phyloP scores from a whole-genome alignment of 306 rosid species.

The Canavalia gladiata region DNA sequence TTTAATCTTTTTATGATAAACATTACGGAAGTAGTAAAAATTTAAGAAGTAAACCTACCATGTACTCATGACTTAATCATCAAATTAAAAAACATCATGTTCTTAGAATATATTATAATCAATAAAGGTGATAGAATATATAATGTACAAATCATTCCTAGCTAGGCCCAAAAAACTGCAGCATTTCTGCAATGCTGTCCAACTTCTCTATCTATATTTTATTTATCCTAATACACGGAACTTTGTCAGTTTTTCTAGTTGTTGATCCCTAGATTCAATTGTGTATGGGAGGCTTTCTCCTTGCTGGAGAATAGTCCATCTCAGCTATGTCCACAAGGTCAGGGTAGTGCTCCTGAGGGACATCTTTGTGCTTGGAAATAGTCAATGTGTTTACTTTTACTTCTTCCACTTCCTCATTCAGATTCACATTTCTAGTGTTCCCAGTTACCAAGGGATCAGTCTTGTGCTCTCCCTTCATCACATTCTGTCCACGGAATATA shows the following conservation, averaged over 20 bases:
- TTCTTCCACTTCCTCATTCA: constrained; percentile 41
- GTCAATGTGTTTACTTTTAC: constrained; percentile 46
- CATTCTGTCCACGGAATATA: constrained; percentile 58
- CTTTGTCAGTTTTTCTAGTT: constrained; percentile 31
- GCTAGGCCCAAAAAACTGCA: constrained; percentile 73
- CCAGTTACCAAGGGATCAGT: constrained; percentile 38
- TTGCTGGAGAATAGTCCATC: constrained; percentile 94
- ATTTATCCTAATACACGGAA: constrained; percentile 42
- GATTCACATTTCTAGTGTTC: constrained; percentile 41
- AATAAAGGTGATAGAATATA: constrained; percentile 49
- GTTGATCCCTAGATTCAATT: constrained; percentile 54
- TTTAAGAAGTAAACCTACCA: background rate
- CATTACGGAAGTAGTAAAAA: background rate
- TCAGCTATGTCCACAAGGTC: constrained; percentile 70
- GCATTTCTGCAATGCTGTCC: constrained; percentile 77
- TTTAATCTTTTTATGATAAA: background rate
- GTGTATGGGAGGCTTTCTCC: constrained; percentile 87
- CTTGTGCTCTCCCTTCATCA: constrained; percentile 52
- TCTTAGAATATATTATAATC: constrained; percentile 38
- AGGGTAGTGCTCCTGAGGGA: constrained; percentile 50
- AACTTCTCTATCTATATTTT: constrained; percentile 41
- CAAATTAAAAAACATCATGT: constrained; percentile 22
- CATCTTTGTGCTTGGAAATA: constrained; percentile 43
- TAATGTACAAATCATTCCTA: constrained; percentile 64
- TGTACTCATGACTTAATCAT: constrained; percentile 50